Evolutionary conservation across 805 yeast genomes (phyloP), one percentile per base, ranked within the genome.

Genomic region (Candida maesae): DNA sequence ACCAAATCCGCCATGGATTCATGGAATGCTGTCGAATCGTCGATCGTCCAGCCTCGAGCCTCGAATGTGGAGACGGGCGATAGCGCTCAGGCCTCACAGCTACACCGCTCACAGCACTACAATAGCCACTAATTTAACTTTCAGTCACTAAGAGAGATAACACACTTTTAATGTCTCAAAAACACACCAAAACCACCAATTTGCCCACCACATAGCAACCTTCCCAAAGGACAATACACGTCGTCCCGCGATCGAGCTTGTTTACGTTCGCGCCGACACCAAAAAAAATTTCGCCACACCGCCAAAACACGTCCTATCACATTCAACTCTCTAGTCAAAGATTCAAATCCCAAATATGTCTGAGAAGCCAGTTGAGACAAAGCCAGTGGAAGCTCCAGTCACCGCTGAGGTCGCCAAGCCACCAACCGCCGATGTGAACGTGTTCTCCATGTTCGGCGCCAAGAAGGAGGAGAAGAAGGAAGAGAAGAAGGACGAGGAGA

Each of bases 391-490:
- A 8, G 36, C 45, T 20, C 25, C 47, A 9, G 43, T 47, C 8
- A 36, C 45, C 15, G 44, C 46, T 15, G 31, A 28, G 31, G 31
- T 18, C n/a, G 60, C 67, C 26, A 76, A 78, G 49, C 86, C 86
- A 31, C 95, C 95, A 52, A 74, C 88, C 21, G 64, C 95, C 41
- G 73, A 87, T 24, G 62, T 93, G 42, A 81, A 83, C 61, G 95
- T 89, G 17, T 90, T 91, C 61, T 81, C 95, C 60, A 85, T 90
- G 95, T 91, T 91, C 65, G 97, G 97, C 45, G 96, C 95, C 51
- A 81, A 81, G 64, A 81, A 84, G 62, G 79, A 79, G 53, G 79
- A 79, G 72, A 79, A 59, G 30, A 53, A 57, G 19, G 52, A 49
- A 21, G 59, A 62, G 45, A 54, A 63, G 34, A 66, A 66, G 35